Conservation (phyloP, 1,284 basidiomycete species). For the Erythrobasidium hasegawianum region DNA sequence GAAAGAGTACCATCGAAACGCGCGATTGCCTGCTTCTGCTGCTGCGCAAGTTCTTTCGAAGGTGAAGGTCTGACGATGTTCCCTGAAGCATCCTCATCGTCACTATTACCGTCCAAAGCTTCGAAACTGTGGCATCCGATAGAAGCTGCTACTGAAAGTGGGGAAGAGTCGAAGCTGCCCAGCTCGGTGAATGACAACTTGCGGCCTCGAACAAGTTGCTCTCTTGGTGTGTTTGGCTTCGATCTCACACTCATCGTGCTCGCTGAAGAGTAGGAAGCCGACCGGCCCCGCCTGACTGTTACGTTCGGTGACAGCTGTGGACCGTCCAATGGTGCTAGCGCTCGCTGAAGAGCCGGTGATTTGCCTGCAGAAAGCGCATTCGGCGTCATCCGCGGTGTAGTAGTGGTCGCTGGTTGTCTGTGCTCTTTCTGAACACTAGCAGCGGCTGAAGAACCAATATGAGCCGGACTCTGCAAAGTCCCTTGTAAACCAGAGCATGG, state of each 20-base stretch:
- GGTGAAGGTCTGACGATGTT: conserved; percentile 7
- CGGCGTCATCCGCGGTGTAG: too few species aligned
- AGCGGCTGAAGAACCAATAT: too few species aligned
- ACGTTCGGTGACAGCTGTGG: conserved; percentile 30
- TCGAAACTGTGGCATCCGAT: conserved; percentile 25
- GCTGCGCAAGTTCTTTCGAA: conserved; percentile 1
- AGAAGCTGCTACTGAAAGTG: conserved; percentile 21
- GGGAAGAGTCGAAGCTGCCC: conserved; percentile 20
- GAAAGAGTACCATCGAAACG: neutral
- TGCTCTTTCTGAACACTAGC: too few species aligned
- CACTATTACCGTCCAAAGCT: conserved; percentile 26
- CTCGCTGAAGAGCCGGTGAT: conserved; percentile 15
- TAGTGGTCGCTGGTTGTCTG: too few species aligned
- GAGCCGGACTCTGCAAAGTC: too few species aligned
- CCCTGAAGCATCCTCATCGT: conserved; percentile 8
- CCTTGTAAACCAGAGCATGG: too few species aligned
- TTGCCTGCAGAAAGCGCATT: neutral
- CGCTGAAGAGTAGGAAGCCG: conserved; percentile 12
- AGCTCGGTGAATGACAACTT: conserved; percentile 27
- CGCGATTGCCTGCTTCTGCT: neutral
- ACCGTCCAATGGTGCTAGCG: conserved; percentile 3
- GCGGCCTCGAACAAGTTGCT: neutral
- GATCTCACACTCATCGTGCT: conserved; percentile 18
- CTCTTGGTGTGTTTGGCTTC: neutral
- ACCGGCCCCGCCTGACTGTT: conserved; percentile 14